Evolutionary conservation across 2,329 filamentous ascomycete genomes (phyloP).

Genomic region (Stagonosporopsis rhizophila): DNA sequence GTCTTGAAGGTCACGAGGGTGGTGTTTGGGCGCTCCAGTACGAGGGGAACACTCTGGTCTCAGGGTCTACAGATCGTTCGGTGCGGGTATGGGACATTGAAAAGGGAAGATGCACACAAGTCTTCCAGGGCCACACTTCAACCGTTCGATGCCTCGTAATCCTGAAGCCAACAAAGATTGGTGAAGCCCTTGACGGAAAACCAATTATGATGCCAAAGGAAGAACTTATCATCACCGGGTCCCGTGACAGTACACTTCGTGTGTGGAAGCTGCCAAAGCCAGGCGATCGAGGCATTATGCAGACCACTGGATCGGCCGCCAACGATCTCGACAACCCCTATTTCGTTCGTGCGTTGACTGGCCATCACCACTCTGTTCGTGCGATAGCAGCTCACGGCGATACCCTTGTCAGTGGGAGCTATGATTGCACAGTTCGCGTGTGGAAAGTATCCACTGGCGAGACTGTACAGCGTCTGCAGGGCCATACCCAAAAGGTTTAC

Average conservation of each 20-base stretch:
- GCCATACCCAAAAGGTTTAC: slow-evolving; percentile 93
- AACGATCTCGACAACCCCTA: slow-evolving; percentile 87
- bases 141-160: slow-evolving; percentile 97
- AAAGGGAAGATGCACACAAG: slow-evolving; percentile 87
- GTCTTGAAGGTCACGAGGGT: slow-evolving; percentile 91
- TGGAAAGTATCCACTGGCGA: slow-evolving; percentile 98
- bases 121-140: slow-evolving; percentile 97
- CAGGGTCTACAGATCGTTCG: slow-evolving; percentile 92
- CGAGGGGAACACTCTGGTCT: slow-evolving; percentile 92
- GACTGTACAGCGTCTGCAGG: slow-evolving; percentile 79
- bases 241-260: slow-evolving; percentile 88
- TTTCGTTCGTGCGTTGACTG: slow-evolving; percentile 84
- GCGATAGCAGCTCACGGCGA: slow-evolving; percentile 95
- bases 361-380: slow-evolving; percentile 91
- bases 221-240: slow-evolving; percentile 95
- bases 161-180: slow-evolving; percentile 82
- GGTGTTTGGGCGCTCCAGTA: slow-evolving; percentile 98
- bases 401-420: slow-evolving; percentile 95
- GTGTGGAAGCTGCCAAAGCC: slow-evolving; percentile 92
- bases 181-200: slow-evolving; percentile 72
- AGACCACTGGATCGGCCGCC: slow-evolving; percentile 76
- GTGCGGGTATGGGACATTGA: slow-evolving; percentile 99
- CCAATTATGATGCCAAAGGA: slow-evolving; percentile 90
- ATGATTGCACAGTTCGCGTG: slow-evolving; percentile 92
- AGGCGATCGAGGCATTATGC: slow-evolving; percentile 78